Evolutionary conservation across 345 rosid species (phyloP), one percentile per base, ranked within the genome.

Genomic region (Streptanthus diversifolius): DNA sequence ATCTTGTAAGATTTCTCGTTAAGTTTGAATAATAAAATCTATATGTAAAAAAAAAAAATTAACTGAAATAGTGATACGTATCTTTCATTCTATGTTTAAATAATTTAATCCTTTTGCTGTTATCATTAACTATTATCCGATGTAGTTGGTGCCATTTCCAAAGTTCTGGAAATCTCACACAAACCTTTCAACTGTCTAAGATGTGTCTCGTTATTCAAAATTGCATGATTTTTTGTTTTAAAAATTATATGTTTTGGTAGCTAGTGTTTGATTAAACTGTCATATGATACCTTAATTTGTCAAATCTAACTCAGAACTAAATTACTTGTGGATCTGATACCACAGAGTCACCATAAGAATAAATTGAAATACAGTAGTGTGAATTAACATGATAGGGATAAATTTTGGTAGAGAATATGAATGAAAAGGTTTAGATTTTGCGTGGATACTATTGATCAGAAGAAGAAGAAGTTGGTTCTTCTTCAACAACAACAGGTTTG

Each of bases 401-500:
- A 63, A 55, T 36, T 1, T 15, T 35, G 44, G 71, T 45, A 45
- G 70, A 27, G 52, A 27, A 68, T 18, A 54, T 43, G 14, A 76
- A 63, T 53, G 7, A 35, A 63, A 75, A 24, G 5, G 44, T 43
- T 54, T 54, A 24, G 5, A 30, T 24, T 32, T 48, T 27, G 65
- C 22, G 19, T 36, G 15, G 51, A 57, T 66, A 4, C 61, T 76
- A 70, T 29, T 76, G 63, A 22, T 59, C 19, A 30, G 73, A 44
- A 57, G 78, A 55, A 33, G 70, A 6, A 4, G 70, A 18, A 7
- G 70, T 21, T 69, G 72, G 63, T 66, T 59, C 36, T 60, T 75
- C 76, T 5, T 72, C 63, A 66, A 49, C 53, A 19, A 80, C 8
- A 21, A 80, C 10, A 37, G 78, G 5, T 78, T 87, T 89, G 48